Conservation (phyloP, 768 basidiomycete species). For the Ramaria sp. region DNA sequence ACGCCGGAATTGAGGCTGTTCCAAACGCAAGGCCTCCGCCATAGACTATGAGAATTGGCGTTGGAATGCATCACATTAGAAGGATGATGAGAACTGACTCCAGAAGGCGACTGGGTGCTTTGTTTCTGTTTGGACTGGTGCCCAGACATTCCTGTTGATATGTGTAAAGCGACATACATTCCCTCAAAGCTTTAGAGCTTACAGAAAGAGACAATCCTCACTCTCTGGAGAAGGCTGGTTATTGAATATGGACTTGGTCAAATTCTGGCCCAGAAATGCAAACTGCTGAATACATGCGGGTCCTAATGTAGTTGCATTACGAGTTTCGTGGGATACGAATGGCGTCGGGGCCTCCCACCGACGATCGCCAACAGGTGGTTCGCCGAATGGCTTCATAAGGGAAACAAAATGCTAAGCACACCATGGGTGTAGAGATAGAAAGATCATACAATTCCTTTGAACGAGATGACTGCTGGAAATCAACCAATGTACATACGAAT, state of each 20-base stretch:
- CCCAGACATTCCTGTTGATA: slow-evolving; percentile 4
- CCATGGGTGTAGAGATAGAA: not conserved
- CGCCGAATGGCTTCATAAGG: not conserved
- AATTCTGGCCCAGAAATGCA: not conserved
- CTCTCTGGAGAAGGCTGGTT: slow-evolving; percentile 1
- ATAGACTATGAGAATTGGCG: not conserved
- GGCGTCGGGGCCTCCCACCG: slow-evolving; percentile 5
- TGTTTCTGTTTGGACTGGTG: not conserved
- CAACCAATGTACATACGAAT: no score
- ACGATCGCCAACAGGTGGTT: no score
- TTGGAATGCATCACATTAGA: not conserved
- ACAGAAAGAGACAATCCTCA: slow-evolving; percentile 10
- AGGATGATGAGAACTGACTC: not conserved
- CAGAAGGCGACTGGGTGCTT: slow-evolving; percentile 1
- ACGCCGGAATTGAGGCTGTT: not conserved
- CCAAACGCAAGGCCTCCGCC: slow-evolving; percentile 5
- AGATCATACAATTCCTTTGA: slow-evolving; percentile 7
- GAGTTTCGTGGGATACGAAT: not conserved
- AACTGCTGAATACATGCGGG: slow-evolving; percentile 7
- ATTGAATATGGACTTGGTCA: not conserved
- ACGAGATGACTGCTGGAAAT: slow-evolving; percentile 8
- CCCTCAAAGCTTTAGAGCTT: not conserved
- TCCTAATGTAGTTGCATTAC: not conserved
- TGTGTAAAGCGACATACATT: not conserved
- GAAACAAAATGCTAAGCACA: not conserved